Conservation (phyloP, 805 yeast genomes). For the Isabelozyma heimii region DNA sequence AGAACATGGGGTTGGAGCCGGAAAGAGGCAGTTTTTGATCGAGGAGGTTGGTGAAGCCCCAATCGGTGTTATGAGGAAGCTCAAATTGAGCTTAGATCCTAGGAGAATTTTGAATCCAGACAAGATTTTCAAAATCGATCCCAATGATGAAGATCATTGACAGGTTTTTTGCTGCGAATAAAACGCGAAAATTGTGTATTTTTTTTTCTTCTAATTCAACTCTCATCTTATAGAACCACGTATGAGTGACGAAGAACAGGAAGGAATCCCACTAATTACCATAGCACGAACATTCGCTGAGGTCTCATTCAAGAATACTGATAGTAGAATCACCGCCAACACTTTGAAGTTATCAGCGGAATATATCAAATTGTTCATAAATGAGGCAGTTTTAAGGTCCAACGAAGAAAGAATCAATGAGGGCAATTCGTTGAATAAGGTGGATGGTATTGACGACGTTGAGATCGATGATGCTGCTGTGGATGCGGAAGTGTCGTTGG, state of each 20-base stretch:
- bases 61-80: conserved; percentile 65
- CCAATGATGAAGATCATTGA: conserved; percentile 23
- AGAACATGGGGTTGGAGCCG: conserved; percentile 81
- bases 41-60: conserved; percentile 66
- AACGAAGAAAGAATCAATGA: conserved; percentile 48
- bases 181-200: too few relatives aligned
- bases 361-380: conserved; percentile 53
- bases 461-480: conserved; percentile 14
- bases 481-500: conserved; percentile 10
- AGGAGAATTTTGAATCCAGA: conserved; percentile 71
- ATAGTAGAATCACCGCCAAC: conserved; percentile 47
- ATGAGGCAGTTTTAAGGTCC: conserved; percentile 58
- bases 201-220: not conserved
- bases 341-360: conserved; percentile 51
- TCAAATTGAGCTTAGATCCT: conserved; percentile 71
- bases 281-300: conserved; percentile 53
- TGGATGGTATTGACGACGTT: conserved; percentile 34
- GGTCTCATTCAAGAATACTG: conserved; percentile 43
- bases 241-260: not conserved
- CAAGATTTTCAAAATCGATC: conserved; percentile 70
- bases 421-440: conserved; percentile 16
- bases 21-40: conserved; percentile 60
- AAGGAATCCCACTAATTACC: conserved; percentile 17
- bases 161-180: too few relatives aligned
- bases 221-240: not conserved